Evolutionary conservation across 192 early-diverging fungal species (phyloP).

Genomic region (Spinellus fusiger): DNA sequence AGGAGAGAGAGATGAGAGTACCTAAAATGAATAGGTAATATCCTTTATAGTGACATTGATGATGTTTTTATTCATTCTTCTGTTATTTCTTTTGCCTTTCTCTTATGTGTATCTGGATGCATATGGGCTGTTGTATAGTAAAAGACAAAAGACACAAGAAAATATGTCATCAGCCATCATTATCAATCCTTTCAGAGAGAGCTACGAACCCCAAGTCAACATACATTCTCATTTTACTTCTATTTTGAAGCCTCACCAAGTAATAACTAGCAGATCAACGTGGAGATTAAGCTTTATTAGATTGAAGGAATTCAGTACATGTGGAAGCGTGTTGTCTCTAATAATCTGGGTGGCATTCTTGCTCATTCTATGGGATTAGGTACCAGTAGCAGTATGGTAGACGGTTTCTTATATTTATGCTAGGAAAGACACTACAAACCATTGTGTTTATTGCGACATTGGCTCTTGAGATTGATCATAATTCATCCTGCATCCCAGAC

Average conservation of each 20-base stretch:
- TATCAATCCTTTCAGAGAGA: too few relatives aligned
- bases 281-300: too few relatives aligned
- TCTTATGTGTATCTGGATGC: not conserved
- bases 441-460: conserved; percentile 69
- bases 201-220: too few relatives aligned
- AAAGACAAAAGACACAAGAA: too few relatives aligned
- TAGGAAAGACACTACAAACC: conserved; percentile 71
- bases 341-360: conserved; percentile 69
- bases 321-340: conserved; percentile 74
- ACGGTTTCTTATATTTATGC: not conserved
- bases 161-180: too few relatives aligned
- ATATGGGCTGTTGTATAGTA: not conserved
- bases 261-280: too few relatives aligned
- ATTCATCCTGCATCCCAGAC: conserved; percentile 46
- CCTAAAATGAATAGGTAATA: not conserved
- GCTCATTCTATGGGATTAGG: conserved; percentile 87
- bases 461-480: conserved; percentile 46
- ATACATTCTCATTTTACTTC: too few relatives aligned
- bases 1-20: not conserved
- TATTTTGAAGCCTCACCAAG: too few relatives aligned
- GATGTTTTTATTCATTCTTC: not conserved
- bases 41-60: not conserved
- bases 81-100: not conserved
- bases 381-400: conserved; percentile 5
- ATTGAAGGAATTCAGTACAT: conserved; percentile 75